Evolutionary conservation across 2,329 filamentous ascomycete genomes (phyloP).

Genomic region (Exophiala dermatitidis): DNA sequence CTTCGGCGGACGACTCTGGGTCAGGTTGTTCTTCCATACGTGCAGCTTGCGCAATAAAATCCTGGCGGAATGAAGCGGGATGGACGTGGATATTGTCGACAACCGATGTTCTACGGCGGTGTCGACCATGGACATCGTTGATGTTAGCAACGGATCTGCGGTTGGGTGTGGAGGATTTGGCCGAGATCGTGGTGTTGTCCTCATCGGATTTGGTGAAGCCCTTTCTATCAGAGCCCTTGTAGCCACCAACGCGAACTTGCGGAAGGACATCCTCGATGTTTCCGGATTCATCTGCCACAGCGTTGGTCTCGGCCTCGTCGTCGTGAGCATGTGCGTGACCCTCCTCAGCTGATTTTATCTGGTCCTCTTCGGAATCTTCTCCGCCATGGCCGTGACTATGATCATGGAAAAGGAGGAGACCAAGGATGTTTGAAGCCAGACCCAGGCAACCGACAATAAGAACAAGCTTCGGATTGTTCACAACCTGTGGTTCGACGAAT

Average conservation of each 20-base stretch:
- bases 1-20: constrained; percentile 45
- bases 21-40: constrained; percentile 48
- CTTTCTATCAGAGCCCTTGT: constrained; percentile 22
- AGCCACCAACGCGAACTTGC: constrained; percentile 52
- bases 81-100: constrained; percentile 73
- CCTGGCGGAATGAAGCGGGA: constrained; percentile 81
- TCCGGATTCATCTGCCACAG: constrained; percentile 50
- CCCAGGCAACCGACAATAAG: constrained; percentile 83
- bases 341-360: constrained; percentile 45
- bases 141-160: constrained; percentile 27
- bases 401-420: constrained; percentile 85
- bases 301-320: constrained; percentile 30
- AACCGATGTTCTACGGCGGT: constrained; percentile 52
- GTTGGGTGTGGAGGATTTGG: constrained; percentile 28
- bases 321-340: constrained; percentile 42
- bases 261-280: constrained; percentile 57
- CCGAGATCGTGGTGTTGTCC: constrained; percentile 27
- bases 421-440: constrained; percentile 78
- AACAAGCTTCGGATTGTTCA: constrained; percentile 77
- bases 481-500: constrained; percentile 82
- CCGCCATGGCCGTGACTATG: constrained; percentile 73
- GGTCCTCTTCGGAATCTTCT: constrained; percentile 45
- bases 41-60: constrained; percentile 74
- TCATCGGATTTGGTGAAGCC: constrained; percentile 28
- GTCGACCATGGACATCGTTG: constrained; percentile 36